These are phyloP conservation scores for Syzygium grande DNA, from an alignment of 345 rosid species.

Conservation along the genomic window DNA sequence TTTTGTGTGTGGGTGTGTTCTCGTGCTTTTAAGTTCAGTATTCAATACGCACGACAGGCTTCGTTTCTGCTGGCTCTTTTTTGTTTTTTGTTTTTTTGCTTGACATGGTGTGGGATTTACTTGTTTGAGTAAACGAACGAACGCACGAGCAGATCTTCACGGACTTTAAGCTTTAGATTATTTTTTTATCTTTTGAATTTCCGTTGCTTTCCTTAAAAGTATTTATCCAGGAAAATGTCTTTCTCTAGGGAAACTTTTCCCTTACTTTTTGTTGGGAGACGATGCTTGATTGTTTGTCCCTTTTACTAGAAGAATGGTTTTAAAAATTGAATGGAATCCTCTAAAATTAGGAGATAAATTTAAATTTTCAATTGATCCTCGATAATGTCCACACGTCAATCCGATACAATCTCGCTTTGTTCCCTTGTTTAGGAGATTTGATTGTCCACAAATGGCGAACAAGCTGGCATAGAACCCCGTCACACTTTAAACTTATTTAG, in stretches of 20 bases:
- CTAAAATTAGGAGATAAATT: neutral
- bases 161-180: neutral
- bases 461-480: too few species aligned
- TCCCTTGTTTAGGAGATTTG: neutral
- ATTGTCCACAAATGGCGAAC: neutral
- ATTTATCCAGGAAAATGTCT: neutral
- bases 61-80: neutral
- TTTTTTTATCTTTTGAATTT: neutral
- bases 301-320: neutral
- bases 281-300: neutral
- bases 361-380: neutral
- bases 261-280: neutral
- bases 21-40: neutral
- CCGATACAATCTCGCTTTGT: neutral
- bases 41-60: neutral
- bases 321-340: neutral
- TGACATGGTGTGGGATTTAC: neutral
- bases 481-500: neutral
- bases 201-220: neutral
- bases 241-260: neutral
- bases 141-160: neutral
- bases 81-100: neutral
- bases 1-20: neutral
- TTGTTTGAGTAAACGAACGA: neutral
- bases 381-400: neutral